Evolutionary conservation across 2,329 filamentous ascomycete genomes (phyloP), one percentile per base, ranked within the genome.

Genomic region (Ophiostoma himal-ulmi): DNA sequence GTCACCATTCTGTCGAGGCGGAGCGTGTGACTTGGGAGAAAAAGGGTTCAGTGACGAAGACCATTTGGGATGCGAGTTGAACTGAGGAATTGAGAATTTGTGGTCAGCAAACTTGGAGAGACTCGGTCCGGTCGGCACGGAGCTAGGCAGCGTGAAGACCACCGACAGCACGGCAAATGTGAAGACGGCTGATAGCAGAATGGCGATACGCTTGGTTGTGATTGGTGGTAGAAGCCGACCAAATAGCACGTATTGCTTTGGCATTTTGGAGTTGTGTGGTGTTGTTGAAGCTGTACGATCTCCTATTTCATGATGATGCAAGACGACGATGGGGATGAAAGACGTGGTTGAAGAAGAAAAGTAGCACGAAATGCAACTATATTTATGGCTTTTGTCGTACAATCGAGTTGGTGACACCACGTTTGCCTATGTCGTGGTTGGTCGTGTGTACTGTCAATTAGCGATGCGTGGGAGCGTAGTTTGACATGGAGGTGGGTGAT

Each of bases 1-100:
- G 77, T 92, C 94, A 78, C 94, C 92, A 73, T 88, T 87, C 78
- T 94, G 90, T 69, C 89, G 85, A 2, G 89, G 87, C 22, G 91
- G 91, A 72, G 88, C 86, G 78, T 96, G 92, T 13, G 88, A 85
- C 26, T 88, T 85, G 57, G 86, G 85, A 57, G 86, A 85, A 78
- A 94, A 94, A 0, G 89, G 90, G 20, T 65, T 65, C 20, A 65
- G 10, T 26, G 82, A 81, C 75, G 79, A 85, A 76, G 81, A 85
- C 76, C 72, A 82, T 76, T 73, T 73, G 41, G 75, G 68, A 68
- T 82, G 82, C 39, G 82, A 73, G 71, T 81, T 83, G 68, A 85
- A 79, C 73, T 82, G 82, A 30, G 83, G 82, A 37, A 86, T 79
- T 17, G 83, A 81, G 67, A 83, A 79, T 73, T 83, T 84, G 76